Evolutionary conservation across 306 rosid genomes (phyloP), one percentile per base, ranked within the genome.

Genomic region (Canavalia gladiata): DNA sequence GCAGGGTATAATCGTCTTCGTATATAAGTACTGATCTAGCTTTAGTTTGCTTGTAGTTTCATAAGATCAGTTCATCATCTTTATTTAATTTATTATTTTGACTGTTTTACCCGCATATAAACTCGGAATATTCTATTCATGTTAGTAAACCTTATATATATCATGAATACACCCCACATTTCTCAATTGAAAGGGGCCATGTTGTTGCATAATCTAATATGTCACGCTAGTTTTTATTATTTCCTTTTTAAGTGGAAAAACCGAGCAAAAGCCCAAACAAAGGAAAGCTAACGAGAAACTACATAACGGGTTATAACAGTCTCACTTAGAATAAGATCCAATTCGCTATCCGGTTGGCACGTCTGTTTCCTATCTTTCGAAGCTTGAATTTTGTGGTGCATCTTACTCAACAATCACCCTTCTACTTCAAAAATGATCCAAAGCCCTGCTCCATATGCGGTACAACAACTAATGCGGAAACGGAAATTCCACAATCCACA

Each of bases 81-180:
- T 30, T 25, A 45, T 80, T 71, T 47, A 2, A 65, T 64, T 73
- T 42, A 64, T 74, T 54, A n/a, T n/a, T 81, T 65, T 81, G 54
- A 10, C 7, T 33, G 74, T 63, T 64, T 72, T 42, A 50, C 58
- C 41, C 39, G 9, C 54, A 37, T 46, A 80, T 62, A 9, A 39
- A 51, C 28, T 30, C 13, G 2, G 62, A 45, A 12, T 47, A 56
- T 59, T 60, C 2, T 46, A 37, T 42, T 79, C 51, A 52, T 31
- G 6, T 13, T 41, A 72, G 56, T 50, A 28, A 33, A 71, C 34
- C 76, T 18, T 41, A 7, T 66, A 4, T 2, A n/a, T 41, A 60
- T 41, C 50, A 3, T 66, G 43, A 18, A 60, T 60, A 60, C 43
- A 31, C 31, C 25, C 10, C 28, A 18, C 18, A 4, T 54, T 5